phyloP scores from a whole-genome alignment of 2,329 filamentous ascomycete genomes.

The Diaporthe ampelina region DNA sequence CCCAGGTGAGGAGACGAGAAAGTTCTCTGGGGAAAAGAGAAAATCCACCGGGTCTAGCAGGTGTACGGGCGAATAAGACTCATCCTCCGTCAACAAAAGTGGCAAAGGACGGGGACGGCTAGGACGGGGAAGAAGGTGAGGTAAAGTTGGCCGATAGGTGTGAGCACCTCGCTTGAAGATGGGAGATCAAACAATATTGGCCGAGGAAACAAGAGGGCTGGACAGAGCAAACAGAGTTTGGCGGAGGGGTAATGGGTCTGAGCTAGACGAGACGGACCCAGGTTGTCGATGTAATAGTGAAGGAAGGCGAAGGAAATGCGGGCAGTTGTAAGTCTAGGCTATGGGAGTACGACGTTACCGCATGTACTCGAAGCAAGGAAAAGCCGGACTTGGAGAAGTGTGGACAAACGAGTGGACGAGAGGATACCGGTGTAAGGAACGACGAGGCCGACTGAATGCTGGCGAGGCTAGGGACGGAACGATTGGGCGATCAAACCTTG shows the following conservation, averaged over 20 bases:
- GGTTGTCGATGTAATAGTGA: background rate
- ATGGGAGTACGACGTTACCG: conserved; percentile 10
- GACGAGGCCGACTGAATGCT: conserved; percentile 28
- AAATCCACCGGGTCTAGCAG: background rate
- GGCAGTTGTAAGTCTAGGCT: conserved; percentile 9
- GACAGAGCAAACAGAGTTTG: conserved; percentile 16
- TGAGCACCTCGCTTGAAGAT: conserved; percentile 14
- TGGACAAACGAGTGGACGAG: conserved; percentile 33
- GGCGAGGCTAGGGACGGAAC: conserved; percentile 26
- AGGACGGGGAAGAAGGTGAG: background rate
- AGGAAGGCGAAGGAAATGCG: background rate
- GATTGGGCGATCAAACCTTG: conserved; percentile 30
- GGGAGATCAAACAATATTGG: conserved; percentile 33
- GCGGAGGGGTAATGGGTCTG: conserved; percentile 15
- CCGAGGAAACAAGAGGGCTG: conserved; percentile 12
- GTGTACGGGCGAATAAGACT: background rate
- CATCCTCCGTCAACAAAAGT: conserved; percentile 34
- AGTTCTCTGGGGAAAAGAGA: background rate
- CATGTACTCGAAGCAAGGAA: conserved; percentile 24
- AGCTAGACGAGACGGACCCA: conserved; percentile 21
- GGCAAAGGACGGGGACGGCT: background rate
- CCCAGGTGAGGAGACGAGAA: background rate
- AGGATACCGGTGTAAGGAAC: conserved; percentile 29
- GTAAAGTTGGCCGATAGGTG: conserved; percentile 14
- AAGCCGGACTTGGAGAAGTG: conserved; percentile 1